Evolutionary conservation across 208 protist species (phyloP).

Genomic region (Crithidia fasciculata): DNA sequence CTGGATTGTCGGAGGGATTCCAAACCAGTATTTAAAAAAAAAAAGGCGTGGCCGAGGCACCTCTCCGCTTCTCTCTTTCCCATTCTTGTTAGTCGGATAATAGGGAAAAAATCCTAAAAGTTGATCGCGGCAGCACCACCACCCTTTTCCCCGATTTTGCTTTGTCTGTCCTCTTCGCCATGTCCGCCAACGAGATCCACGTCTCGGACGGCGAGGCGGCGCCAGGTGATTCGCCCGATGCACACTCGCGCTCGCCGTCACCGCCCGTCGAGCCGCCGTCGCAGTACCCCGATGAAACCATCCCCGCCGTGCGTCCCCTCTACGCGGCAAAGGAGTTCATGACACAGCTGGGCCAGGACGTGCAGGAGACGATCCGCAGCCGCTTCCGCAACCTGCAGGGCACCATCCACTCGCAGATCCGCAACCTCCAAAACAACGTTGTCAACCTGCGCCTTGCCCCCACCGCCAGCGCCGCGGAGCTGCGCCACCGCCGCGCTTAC

Average conservation of each 20-base stretch:
- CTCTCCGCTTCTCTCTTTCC: too few relatives aligned
- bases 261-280: neutral
- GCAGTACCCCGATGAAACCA: constrained; percentile 7
- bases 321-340: constrained; percentile 16
- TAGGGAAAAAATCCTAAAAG: too few relatives aligned
- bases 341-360: constrained; percentile 20
- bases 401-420: constrained; percentile 29
- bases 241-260: neutral
- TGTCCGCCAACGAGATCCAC: constrained; percentile 20
- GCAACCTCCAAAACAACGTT: constrained; percentile 41
- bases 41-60: too few relatives aligned
- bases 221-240: neutral
- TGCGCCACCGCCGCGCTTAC: constrained; percentile 21
- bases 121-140: too few relatives aligned
- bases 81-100: too few relatives aligned
- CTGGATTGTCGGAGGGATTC: too few relatives aligned
- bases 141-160: neutral
- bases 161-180: neutral
- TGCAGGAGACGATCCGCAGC: constrained; percentile 18
- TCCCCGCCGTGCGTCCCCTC: constrained; percentile 1
- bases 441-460: constrained; percentile 30
- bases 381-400: constrained; percentile 35
- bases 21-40: too few relatives aligned
- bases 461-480: neutral
- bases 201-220: constrained; percentile 1